Base-by-base conservation (phyloP, 73 alveolate genomes). In the Blepharisma stoltei region DNA sequence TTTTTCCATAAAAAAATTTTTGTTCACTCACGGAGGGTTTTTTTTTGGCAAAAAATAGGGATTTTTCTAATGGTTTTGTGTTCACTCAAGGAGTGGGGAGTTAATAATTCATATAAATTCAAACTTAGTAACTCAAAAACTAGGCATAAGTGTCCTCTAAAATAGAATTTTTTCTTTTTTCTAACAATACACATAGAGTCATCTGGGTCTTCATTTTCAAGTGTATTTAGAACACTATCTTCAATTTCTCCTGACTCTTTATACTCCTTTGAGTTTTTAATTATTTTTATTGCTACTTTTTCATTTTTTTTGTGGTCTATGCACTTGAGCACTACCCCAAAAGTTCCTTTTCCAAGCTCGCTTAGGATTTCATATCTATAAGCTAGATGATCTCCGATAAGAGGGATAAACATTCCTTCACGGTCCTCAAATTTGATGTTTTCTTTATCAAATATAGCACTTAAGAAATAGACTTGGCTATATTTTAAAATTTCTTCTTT, bases 291-390 rank as follows among this genome's bases (percentile, higher is more conserved):
- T 41, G 87, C 78, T n/a, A 83, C 90, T 18, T 54, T 55, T 83
- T 83, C 90, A 60, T 83, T 83, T 43, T 77, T 83, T 83, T 83
- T 83, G 47, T 83, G 86, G 67, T 83, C 90, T 50, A 38, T 71
- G 45, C 90, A 83, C 73, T 83, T 48, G 5, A 83, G 69, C 6
- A 86, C 90, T 70, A 78, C 90, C 11, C 90, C 90, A 55, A 75
- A 83, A 9, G 90, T 70, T 3, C 90, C 90, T 47, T 83, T 76
- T 6, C 90, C 90, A 21, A 83, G 75, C 65, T 71, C 18, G 23
- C 47, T 77, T 37, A 77, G 60, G 50, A 83, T 78, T 77, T 83
- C 90, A 83, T 83, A 83, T 77, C 90, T 77, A 68, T 83, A 83
- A 83, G 78, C 81, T 77, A 83, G 69, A 83, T 32, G 41, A 32